Percentiles rank a stretch among this genome's conserved stretches.
These are phyloP conservation scores for Draba incana DNA, from an alignment of 345 rosid species.

Conservation along the genomic window DNA sequence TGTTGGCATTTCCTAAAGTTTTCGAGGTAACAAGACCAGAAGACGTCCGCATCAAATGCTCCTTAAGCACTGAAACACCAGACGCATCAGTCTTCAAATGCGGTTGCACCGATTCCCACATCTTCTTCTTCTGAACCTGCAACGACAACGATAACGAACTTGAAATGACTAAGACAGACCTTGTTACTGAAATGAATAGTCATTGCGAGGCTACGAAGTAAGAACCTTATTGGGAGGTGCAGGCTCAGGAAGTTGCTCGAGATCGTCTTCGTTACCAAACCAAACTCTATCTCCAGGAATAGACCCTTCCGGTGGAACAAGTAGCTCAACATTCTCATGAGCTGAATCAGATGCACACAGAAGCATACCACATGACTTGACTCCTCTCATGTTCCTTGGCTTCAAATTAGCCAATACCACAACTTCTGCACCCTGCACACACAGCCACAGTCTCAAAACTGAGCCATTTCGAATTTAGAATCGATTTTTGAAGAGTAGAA, in stretches of 20 bases:
- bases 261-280: slow-evolving; percentile 72
- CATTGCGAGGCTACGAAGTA: not conserved
- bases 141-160: not conserved
- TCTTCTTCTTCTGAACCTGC: slow-evolving; percentile 90
- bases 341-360: slow-evolving; percentile 82
- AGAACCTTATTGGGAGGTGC: slow-evolving; percentile 80
- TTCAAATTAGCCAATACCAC: slow-evolving; percentile 87
- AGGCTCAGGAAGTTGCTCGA: slow-evolving; percentile 56
- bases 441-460: not conserved
- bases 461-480: too few relatives aligned
- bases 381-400: slow-evolving; percentile 95
- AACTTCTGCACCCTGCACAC: slow-evolving; percentile 63
- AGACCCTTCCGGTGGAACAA: slow-evolving; percentile 73
- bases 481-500: too few relatives aligned
- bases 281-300: slow-evolving; percentile 82
- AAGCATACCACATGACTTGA: slow-evolving; percentile 90
- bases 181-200: not conserved
- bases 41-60: slow-evolving; percentile 69
- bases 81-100: slow-evolving; percentile 75
- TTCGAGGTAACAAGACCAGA: slow-evolving; percentile 61
- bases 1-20: slow-evolving; percentile 68
- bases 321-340: slow-evolving; percentile 82
- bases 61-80: slow-evolving; percentile 58
- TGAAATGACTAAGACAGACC: not conserved
- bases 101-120: slow-evolving; percentile 90